Percentiles rank a stretch among this genome's conserved stretches.
Conservation (phyloP, 2,329 filamentous ascomycete species). For the Thielaviopsis populi region DNA sequence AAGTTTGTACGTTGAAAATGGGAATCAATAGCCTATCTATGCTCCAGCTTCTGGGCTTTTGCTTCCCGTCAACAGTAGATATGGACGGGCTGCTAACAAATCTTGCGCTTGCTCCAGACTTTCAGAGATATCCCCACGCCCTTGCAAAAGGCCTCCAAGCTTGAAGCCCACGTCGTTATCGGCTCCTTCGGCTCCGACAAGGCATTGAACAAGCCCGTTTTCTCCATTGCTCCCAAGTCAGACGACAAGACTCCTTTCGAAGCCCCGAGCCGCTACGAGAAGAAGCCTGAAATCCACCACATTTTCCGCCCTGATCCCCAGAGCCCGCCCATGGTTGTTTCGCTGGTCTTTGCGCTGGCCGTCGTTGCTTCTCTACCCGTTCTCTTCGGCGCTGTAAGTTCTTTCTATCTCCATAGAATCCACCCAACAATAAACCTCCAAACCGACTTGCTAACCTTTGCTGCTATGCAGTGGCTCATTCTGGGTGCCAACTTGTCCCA, state of each 20-base stretch:
- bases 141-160: slow-evolving; percentile 51
- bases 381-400: slow-evolving; percentile 53
- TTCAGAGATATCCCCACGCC: slow-evolving; percentile 81
- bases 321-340: slow-evolving; percentile 68
- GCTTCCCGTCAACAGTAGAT: neutral
- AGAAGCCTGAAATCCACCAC: slow-evolving; percentile 75
- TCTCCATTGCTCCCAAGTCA: slow-evolving; percentile 52
- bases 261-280: slow-evolving; percentile 66
- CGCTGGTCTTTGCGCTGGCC: slow-evolving; percentile 57
- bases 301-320: slow-evolving; percentile 68
- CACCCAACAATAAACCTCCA: neutral
- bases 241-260: slow-evolving; percentile 51
- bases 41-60: neutral
- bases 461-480: slow-evolving; percentile 51
- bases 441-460: neutral
- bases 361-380: slow-evolving; percentile 60
- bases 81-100: slow-evolving; percentile 18
- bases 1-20: slow-evolving; percentile 52
- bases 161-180: slow-evolving; percentile 70
- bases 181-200: slow-evolving; percentile 68
- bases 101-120: slow-evolving; percentile 37
- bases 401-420: neutral
- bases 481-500: slow-evolving; percentile 76
- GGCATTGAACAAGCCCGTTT: slow-evolving; percentile 53
- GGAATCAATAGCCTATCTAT: neutral